These are phyloP conservation scores for Fusarium circinatum DNA, from an alignment of 2,329 filamentous ascomycete species.

Conservation along the genomic window DNA sequence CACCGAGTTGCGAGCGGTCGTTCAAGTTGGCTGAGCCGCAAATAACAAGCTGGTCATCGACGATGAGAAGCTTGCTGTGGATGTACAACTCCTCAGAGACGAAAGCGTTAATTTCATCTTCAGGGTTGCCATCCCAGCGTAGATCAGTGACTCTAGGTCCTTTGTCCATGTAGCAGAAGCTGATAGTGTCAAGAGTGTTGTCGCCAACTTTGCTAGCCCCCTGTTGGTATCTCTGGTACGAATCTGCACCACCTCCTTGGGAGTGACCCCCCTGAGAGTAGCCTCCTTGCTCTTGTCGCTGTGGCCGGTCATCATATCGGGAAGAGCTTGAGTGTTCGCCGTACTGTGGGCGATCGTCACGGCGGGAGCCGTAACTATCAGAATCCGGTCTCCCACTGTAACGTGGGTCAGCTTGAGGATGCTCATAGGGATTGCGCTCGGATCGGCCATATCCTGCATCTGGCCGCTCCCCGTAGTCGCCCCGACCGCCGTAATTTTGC, in stretches of 20 bases:
- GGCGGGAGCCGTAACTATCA: conserved; percentile 8
- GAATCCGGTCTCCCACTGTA: conserved; percentile 5
- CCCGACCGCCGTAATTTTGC: conserved; percentile 6
- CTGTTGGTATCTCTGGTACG: conserved; percentile 78
- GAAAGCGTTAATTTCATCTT: conserved; percentile 68
- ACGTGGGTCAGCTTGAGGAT: conserved; percentile 16
- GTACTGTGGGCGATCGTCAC: conserved; percentile 14
- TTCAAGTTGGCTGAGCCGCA: conserved; percentile 75
- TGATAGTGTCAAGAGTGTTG: conserved; percentile 77
- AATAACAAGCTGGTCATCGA: conserved; percentile 83
- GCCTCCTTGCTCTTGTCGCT: conserved; percentile 3
- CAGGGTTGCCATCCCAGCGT: conserved; percentile 65
- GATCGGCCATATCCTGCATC: not conserved
- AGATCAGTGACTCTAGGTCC: conserved; percentile 73
- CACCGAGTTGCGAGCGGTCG: conserved; percentile 78
- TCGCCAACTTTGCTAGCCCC: conserved; percentile 67
- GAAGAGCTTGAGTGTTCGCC: conserved; percentile 3
- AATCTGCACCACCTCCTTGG: conserved; percentile 47
- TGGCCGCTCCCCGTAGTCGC: conserved; percentile 2
- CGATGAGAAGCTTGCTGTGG: conserved; percentile 78
- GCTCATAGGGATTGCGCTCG: conserved; percentile 8
- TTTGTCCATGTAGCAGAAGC: conserved; percentile 83
- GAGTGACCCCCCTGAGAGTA: conserved; percentile 1
- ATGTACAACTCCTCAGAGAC: conserved; percentile 72
- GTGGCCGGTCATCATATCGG: conserved; percentile 6